These are phyloP conservation scores for Fraxinus ornus DNA, from an alignment of 305 asterid species.

Conservation along the genomic window DNA sequence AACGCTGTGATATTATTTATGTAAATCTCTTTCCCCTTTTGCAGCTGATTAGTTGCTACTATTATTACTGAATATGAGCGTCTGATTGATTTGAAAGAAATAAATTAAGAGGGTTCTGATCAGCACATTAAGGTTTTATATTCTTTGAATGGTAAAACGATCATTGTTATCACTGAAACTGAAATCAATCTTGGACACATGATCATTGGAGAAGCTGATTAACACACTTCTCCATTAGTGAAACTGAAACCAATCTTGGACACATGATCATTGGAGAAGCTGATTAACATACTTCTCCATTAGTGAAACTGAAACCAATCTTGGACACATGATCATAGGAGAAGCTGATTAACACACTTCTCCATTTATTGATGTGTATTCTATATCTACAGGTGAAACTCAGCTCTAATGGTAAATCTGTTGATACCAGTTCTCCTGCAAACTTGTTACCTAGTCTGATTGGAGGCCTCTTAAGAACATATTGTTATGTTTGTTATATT, in stretches of 20 bases:
- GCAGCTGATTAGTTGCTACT: background rate
- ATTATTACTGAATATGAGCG: background rate
- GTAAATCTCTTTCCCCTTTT: background rate
- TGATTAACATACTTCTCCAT: background rate
- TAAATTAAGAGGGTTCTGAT: background rate
- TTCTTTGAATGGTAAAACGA: background rate
- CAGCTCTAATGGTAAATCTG: background rate
- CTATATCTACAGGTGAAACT: background rate
- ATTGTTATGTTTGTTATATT: background rate
- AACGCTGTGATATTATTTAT: conserved; percentile 7
- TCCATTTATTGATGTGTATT: background rate
- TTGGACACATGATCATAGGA: background rate
- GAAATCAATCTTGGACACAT: background rate
- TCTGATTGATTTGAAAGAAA: background rate
- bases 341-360: background rate
- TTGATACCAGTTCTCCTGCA: background rate
- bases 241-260: background rate
- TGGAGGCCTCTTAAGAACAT: background rate
- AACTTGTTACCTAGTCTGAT: background rate
- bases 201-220: background rate
- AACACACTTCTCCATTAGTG: background rate
- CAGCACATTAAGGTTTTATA: background rate
- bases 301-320: background rate
- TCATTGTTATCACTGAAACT: background rate
- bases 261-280: background rate